Evolutionary conservation across 2,329 filamentous ascomycete genomes (phyloP).

Genomic region (Aspergillus brunneoviolaceus): DNA sequence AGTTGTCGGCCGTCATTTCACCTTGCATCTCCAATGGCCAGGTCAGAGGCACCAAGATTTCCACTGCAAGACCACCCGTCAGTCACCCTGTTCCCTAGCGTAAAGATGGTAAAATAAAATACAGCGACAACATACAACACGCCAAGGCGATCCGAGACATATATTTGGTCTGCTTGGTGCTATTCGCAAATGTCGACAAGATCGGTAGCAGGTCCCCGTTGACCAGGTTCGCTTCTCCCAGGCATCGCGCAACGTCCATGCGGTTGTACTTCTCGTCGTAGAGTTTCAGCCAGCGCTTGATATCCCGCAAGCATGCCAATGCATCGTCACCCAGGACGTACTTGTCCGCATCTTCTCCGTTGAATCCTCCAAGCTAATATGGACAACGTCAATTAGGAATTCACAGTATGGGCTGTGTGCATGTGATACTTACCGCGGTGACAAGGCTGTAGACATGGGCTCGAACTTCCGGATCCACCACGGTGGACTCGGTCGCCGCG

Average conservation of each 20-base stretch:
- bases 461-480: constrained; percentile 87
- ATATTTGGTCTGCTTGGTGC: constrained; percentile 68
- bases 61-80: constrained; percentile 51
- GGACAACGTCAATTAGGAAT: not conserved
- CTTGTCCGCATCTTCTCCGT: constrained; percentile 72
- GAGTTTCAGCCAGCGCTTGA: constrained; percentile 92
- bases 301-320: constrained; percentile 83
- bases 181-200: constrained; percentile 75
- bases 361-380: constrained; percentile 75
- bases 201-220: constrained; percentile 88
- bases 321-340: constrained; percentile 94
- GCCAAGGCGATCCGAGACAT: constrained; percentile 78
- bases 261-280: constrained; percentile 92
- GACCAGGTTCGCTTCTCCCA: constrained; percentile 89
- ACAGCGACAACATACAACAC: constrained; percentile 55
- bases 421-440: constrained; percentile 70
- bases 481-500: constrained; percentile 48
- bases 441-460: constrained; percentile 92
- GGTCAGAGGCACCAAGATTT: constrained; percentile 87
- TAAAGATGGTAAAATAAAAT: not conserved
- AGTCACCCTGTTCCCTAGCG: constrained; percentile 19
- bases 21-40: constrained; percentile 86
- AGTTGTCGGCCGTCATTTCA: constrained; percentile 87
- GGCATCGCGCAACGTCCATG: constrained; percentile 89
- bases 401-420: not conserved